Evolutionary conservation across 2,329 filamentous ascomycete genomes (phyloP).

Genomic region (Capronia coronata): DNA sequence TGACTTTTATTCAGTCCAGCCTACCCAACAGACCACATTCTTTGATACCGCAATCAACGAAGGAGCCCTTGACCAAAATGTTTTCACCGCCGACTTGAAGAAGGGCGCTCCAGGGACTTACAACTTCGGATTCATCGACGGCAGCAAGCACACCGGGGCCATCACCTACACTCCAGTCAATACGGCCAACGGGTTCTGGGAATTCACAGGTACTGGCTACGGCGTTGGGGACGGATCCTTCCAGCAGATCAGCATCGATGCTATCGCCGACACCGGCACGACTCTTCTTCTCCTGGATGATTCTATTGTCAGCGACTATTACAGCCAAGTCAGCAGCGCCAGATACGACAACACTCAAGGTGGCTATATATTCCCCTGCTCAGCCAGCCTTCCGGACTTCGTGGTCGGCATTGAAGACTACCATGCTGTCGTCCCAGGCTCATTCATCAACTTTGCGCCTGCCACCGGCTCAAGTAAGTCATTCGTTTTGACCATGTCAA

Average conservation of each 20-base stretch:
- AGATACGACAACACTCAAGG: slow-evolving; percentile 22
- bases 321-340: slow-evolving; percentile 50
- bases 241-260: slow-evolving; percentile 41
- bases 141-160: slow-evolving; percentile 51
- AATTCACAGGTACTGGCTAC: slow-evolving; percentile 53
- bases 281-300: slow-evolving; percentile 57
- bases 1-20: too few species aligned
- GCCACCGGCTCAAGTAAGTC: slow-evolving; percentile 22
- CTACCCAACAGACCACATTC: slow-evolving; percentile 49
- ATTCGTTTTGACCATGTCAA: background rate
- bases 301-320: slow-evolving; percentile 53
- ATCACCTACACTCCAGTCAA: slow-evolving; percentile 54
- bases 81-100: slow-evolving; percentile 53
- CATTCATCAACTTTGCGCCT: slow-evolving; percentile 45
- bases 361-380: slow-evolving; percentile 43
- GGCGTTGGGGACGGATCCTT: slow-evolving; percentile 43
- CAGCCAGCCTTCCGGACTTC: slow-evolving; percentile 48
- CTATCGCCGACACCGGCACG: slow-evolving; percentile 66
- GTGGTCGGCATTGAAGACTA: slow-evolving; percentile 46
- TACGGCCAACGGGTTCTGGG: slow-evolving; percentile 56
- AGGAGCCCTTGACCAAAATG: slow-evolving; percentile 40
- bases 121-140: slow-evolving; percentile 56
- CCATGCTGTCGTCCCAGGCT: slow-evolving; percentile 47
- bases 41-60: slow-evolving; percentile 52
- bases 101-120: slow-evolving; percentile 48